These are phyloP conservation scores for Xenoacremonium recifei DNA, from an alignment of 2,329 filamentous ascomycete species.

Conservation along the genomic window DNA sequence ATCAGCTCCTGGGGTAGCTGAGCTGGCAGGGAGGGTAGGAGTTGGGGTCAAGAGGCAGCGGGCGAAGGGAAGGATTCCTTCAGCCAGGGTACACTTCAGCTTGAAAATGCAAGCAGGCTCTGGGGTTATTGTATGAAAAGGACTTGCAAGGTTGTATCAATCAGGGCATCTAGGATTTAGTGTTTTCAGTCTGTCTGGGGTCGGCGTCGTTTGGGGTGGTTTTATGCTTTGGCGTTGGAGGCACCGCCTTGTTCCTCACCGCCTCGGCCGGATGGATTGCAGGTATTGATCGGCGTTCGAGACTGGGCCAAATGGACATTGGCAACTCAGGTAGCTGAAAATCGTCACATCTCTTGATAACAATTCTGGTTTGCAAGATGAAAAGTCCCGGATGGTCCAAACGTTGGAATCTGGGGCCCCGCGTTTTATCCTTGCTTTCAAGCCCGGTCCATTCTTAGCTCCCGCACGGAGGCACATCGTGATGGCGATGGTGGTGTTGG, in stretches of 20 bases:
- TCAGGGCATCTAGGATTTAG: too few relatives aligned
- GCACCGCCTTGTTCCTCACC: too few relatives aligned
- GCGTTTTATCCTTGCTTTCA: not conserved
- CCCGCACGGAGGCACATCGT: too few relatives aligned
- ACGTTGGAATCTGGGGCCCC: not conserved
- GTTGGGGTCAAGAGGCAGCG: not conserved
- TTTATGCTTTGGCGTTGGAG: too few relatives aligned
- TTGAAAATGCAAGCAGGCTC: not conserved
- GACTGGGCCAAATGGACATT: not conserved
- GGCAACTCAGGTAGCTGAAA: too few relatives aligned
- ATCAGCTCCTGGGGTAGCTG: not conserved
- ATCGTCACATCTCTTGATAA: too few relatives aligned
- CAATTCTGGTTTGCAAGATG: too few relatives aligned
- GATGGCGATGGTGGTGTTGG: too few relatives aligned
- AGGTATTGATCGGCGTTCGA: not conserved
- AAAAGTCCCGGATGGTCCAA: slow-evolving; percentile 1
- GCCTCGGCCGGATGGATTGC: too few relatives aligned
- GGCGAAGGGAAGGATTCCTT: not conserved
- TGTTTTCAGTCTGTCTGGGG: too few relatives aligned
- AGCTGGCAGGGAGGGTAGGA: not conserved
- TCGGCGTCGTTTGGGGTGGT: too few relatives aligned
- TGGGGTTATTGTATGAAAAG: not conserved
- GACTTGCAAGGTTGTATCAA: not conserved
- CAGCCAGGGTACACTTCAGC: not conserved
- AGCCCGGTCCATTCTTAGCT: not conserved